Evolutionary conservation across 768 basidiomycete genomes (phyloP).

Genomic region (Pisolithus tinctorius): DNA sequence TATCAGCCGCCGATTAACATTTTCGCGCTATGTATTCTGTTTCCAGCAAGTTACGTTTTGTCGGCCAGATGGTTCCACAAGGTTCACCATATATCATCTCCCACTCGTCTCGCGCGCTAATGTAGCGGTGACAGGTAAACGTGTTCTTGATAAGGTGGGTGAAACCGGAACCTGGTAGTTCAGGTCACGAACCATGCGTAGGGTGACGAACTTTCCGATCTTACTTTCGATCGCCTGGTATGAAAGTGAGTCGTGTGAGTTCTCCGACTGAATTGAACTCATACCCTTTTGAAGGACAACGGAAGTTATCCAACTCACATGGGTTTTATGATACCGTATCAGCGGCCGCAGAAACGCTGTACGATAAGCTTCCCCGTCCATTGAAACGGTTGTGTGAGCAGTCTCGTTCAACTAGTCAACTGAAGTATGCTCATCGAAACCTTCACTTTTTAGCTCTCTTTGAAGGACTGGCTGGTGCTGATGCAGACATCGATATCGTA

Average conservation of each 20-base stretch:
- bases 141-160: conserved; percentile 78
- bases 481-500: conserved; percentile 70
- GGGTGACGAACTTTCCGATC: conserved; percentile 79
- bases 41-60: conserved; percentile 82
- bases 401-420: background rate
- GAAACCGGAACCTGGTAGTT: background rate
- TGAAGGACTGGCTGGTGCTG: conserved; percentile 70
- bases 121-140: conserved; percentile 51
- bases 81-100: conserved; percentile 32
- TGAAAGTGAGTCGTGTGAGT: conserved; percentile 43
- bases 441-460: conserved; percentile 50
- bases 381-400: conserved; percentile 66
- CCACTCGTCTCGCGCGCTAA: conserved; percentile 5
- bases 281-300: conserved; percentile 35
- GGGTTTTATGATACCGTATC: conserved; percentile 70
- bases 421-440: background rate
- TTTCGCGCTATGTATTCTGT: conserved; percentile 77
- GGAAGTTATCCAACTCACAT: conserved; percentile 56
- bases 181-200: conserved; percentile 17
- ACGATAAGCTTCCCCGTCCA: conserved; percentile 70
- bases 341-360: conserved; percentile 58
- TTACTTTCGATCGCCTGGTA: conserved; percentile 76
- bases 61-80: conserved; percentile 98
- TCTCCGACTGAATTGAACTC: background rate
- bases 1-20: conserved; percentile 94